Conservation (phyloP, 345 rosid genomes). For the Gynandropsis gynandra region DNA sequence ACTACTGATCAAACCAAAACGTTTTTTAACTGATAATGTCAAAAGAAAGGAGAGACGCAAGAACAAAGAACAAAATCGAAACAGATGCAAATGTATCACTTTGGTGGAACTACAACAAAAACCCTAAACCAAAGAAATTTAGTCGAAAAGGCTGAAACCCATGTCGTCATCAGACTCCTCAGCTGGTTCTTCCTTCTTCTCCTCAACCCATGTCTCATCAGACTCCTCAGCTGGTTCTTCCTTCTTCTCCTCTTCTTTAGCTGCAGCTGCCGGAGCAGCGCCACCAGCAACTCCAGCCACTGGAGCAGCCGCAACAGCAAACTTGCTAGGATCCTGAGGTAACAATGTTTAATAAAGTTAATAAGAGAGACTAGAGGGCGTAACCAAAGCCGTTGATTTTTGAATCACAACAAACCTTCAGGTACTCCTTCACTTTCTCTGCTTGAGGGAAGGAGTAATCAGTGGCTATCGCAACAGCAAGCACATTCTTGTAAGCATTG, state of each 20-base stretch:
- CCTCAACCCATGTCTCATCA: slow-evolving; percentile 27
- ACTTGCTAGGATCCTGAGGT: slow-evolving; percentile 39
- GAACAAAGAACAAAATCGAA: too few species aligned
- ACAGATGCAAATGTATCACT: too few species aligned
- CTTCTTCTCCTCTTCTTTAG: slow-evolving; percentile 29
- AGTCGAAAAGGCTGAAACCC: too few species aligned
- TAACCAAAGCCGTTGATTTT: too few species aligned
- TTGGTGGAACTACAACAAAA: too few species aligned
- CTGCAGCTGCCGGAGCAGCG: slow-evolving; percentile 21
- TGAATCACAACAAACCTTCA: slow-evolving; percentile 40
- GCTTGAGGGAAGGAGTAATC: slow-evolving; percentile 82
- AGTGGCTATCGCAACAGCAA: slow-evolving; percentile 63
- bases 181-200: slow-evolving; percentile 23
- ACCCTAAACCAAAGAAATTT: too few species aligned
- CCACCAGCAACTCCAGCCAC: slow-evolving; percentile 27
- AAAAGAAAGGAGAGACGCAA: too few species aligned
- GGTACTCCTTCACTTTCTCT: slow-evolving; percentile 81
- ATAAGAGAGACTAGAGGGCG: neutral
- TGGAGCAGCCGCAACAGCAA: slow-evolving; percentile 25
- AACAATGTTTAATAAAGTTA: slow-evolving; percentile 1
- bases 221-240: slow-evolving; percentile 23
- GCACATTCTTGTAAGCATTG: slow-evolving; percentile 75
- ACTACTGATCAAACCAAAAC: too few species aligned
- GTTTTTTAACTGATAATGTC: too few species aligned
- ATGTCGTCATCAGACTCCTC: slow-evolving; percentile 28